Conservation (phyloP, 148 eudicot species). For the Pouteria glomerata region DNA sequence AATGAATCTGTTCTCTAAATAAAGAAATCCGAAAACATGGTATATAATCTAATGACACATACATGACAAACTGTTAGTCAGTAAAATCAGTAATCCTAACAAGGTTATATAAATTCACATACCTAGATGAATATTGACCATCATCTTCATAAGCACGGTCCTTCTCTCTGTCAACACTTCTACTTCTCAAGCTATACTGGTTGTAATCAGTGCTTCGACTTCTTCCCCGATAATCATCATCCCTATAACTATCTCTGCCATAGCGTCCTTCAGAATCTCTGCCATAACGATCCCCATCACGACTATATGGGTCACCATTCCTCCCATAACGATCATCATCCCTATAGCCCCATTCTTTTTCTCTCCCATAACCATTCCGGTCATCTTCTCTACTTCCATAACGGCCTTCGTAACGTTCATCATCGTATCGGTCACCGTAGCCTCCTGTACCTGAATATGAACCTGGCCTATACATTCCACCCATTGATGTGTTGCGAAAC, state of each 20-base stretch:
- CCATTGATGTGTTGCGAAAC: slow-evolving; percentile 64
- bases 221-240: slow-evolving; percentile 74
- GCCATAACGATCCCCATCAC: slow-evolving; percentile 58
- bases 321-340: slow-evolving; percentile 73
- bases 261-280: slow-evolving; percentile 69
- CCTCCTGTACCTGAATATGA: slow-evolving; percentile 45
- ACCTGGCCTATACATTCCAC: slow-evolving; percentile 78
- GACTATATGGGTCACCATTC: slow-evolving; percentile 46
- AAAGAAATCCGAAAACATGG: background rate
- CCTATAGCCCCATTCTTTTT: slow-evolving; percentile 55
- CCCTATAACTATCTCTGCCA: slow-evolving; percentile 58
- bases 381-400: slow-evolving; percentile 65
- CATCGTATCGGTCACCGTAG: slow-evolving; percentile 50
- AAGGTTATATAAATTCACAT: slow-evolving; percentile 11
- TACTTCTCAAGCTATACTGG: slow-evolving; percentile 64
- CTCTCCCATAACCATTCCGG: slow-evolving; percentile 78
- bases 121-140: slow-evolving; percentile 82
- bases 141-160: slow-evolving; percentile 72
- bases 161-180: slow-evolving; percentile 75
- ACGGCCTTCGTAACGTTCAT: slow-evolving; percentile 52
- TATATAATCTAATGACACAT: background rate
- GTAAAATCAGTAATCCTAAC: background rate
- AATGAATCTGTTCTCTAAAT: slow-evolving; percentile 1
- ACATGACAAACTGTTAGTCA: background rate
- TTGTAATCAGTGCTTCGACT: slow-evolving; percentile 56